Conservation (phyloP, 345 rosid species). For the Ceriops zippeliana region DNA sequence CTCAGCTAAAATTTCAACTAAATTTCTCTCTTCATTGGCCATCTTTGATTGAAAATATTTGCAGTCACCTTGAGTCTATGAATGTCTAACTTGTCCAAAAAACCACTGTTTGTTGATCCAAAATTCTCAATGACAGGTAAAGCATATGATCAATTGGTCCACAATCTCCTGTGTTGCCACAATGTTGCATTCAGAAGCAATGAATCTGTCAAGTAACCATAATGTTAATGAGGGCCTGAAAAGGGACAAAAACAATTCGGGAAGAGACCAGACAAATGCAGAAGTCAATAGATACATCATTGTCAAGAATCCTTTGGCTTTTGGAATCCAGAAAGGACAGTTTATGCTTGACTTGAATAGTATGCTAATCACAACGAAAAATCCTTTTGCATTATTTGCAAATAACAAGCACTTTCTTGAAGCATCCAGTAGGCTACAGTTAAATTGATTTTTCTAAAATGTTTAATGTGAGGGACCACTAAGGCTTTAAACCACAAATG, state of each 20-base stretch:
- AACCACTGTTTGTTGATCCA: neutral
- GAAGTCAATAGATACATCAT: neutral
- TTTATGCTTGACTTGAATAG: neutral
- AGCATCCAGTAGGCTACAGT: too few relatives aligned
- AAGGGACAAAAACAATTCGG: neutral
- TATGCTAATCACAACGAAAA: neutral
- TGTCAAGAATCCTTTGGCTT: conserved; percentile 1
- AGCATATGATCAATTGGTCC: neutral
- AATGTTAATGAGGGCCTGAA: neutral
- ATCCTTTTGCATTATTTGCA: too few relatives aligned
- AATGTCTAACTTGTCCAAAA: neutral
- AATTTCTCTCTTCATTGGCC: conserved; percentile 18
- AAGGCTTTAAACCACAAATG: too few relatives aligned
- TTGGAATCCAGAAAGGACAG: neutral
- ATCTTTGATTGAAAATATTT: conserved; percentile 3
- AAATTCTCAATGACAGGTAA: neutral
- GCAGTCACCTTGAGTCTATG: neutral
- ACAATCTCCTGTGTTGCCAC: neutral
- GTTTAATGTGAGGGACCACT: too few relatives aligned
- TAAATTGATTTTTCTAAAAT: too few relatives aligned
- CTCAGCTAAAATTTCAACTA: conserved; percentile 27
- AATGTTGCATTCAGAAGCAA: neutral
- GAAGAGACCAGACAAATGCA: neutral
- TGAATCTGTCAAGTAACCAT: neutral
- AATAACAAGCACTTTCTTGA: too few relatives aligned